Evolutionary conservation across 148 eudicot genomes (phyloP), one percentile per base, ranked within the genome.

Genomic region (Vaccinium corymbosum): DNA sequence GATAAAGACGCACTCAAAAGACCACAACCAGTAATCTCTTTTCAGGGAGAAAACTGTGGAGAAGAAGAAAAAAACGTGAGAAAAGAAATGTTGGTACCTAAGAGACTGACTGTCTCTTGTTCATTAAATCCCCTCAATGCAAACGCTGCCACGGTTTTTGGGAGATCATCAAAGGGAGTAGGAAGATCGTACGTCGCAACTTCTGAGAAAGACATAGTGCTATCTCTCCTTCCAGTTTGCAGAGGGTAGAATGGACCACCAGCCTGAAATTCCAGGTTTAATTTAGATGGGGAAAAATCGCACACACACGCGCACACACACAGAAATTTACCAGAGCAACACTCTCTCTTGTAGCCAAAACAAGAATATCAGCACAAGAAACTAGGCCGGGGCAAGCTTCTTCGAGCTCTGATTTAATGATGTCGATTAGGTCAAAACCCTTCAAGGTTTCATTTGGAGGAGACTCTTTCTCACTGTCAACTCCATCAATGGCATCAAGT

Each of bases 191-290:
- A 48, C 7, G 85, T 86, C 68, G 95, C 92, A 20, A 78, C 46
- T 3, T 87, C 85, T 55, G 85, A 82, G 79, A 76, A 93, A 79
- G 95, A 86, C n/a, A 32, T 66, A 2, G 46, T 83, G 85, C 95
- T 90, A 88, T 93, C 95, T 83, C 89, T 81, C 83, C 95, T 85
- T 27, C 94, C 95, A 57, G 94, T 93, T 68, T 71, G 73, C 86
- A 93, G 85, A 38, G 95, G 95, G 85, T 91, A 93, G 84, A 88
- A 93, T 12, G 94, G 95, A 29, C 95, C 94, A 49, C 93, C 95
- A 59, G 85, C 88, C 95, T 92, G 88, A 79, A 83, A 20, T 49
- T 66, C 42, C 53, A 76, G 57, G 57, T 66, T 57, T 35, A 64
- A 81, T n/a, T 51, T 1, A 35, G 53, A 77, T 52, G 46, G 6